These are phyloP conservation scores for Eucommia ulmoides DNA, from an alignment of 257 asterid species.

Conservation along the genomic window DNA sequence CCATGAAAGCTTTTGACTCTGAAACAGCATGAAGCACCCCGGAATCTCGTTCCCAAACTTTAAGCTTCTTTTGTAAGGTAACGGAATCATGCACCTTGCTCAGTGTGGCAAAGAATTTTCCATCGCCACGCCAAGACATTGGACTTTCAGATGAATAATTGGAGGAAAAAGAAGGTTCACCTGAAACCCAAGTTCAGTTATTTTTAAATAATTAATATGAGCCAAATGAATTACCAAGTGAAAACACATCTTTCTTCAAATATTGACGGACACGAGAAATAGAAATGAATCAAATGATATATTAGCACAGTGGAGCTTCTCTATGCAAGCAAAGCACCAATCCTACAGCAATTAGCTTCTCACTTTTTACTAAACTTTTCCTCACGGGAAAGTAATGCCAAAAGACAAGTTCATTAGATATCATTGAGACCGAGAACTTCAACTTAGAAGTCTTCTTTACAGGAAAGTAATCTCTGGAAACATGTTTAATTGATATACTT, in stretches of 20 bases:
- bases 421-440: no score
- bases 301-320: neutral
- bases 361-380: no score
- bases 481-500: no score
- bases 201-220: no score
- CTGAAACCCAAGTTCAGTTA: no score
- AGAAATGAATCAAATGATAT: conserved; percentile 1
- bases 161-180: conserved; percentile 36
- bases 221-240: conserved; percentile 2
- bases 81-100: conserved; percentile 43
- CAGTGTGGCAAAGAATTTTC: conserved; percentile 70
- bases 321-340: neutral
- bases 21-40: conserved; percentile 77
- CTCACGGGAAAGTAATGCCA: no score
- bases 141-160: conserved; percentile 37
- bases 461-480: no score
- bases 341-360: neutral
- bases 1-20: conserved; percentile 64
- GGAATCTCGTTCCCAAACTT: conserved; percentile 95
- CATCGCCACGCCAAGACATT: conserved; percentile 93
- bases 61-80: conserved; percentile 46
- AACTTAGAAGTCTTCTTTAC: no score
- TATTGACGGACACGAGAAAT: neutral
- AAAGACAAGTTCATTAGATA: no score
- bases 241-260: neutral